phyloP scores from a whole-genome alignment of 2,329 filamentous ascomycete genomes.

The Penicillium rolfsii region DNA sequence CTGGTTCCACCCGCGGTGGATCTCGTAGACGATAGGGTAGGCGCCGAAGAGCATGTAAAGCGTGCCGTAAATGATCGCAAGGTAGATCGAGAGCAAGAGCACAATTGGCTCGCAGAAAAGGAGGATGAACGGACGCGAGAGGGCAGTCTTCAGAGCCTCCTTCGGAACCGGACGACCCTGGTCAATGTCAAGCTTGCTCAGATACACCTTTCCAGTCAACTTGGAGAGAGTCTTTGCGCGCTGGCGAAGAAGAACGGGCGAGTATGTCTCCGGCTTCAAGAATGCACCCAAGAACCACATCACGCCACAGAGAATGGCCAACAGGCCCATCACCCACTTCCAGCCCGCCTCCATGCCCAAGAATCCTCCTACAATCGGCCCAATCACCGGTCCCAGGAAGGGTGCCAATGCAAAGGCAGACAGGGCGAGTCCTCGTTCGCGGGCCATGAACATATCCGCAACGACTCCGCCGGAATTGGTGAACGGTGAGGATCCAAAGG shows the following conservation, averaged over 20 bases:
- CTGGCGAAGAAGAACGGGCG: conserved; percentile 55
- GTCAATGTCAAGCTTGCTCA: conserved; percentile 44
- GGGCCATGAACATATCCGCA: conserved; percentile 62
- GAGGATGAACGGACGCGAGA: conserved; percentile 54
- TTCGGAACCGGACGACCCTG: conserved; percentile 47
- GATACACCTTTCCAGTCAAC: conserved; percentile 54
- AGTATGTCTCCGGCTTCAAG: conserved; percentile 48
- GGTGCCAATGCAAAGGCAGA: conserved; percentile 68
- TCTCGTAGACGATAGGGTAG: conserved; percentile 55
- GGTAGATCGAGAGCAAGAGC: conserved; percentile 53
- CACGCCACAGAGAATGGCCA: conserved; percentile 64
- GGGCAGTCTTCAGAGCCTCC: conserved; percentile 51
- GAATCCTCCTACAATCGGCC: conserved; percentile 70
- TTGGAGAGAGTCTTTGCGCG: conserved; percentile 54
- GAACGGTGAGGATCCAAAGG: conserved; percentile 64
- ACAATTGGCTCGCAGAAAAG: conserved; percentile 57
- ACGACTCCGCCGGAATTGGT: conserved; percentile 67
- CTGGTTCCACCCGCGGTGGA: conserved; percentile 51
- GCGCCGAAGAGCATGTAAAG: conserved; percentile 59
- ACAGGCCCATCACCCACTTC: conserved; percentile 69
- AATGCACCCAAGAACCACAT: conserved; percentile 52
- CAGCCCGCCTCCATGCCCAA: conserved; percentile 66
- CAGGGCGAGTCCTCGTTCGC: conserved; percentile 61
- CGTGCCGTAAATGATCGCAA: conserved; percentile 56
- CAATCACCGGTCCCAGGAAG: conserved; percentile 66